phyloP scores from a whole-genome alignment of 2,329 filamentous ascomycete species.

The Pseudogymnoascus sp. region DNA sequence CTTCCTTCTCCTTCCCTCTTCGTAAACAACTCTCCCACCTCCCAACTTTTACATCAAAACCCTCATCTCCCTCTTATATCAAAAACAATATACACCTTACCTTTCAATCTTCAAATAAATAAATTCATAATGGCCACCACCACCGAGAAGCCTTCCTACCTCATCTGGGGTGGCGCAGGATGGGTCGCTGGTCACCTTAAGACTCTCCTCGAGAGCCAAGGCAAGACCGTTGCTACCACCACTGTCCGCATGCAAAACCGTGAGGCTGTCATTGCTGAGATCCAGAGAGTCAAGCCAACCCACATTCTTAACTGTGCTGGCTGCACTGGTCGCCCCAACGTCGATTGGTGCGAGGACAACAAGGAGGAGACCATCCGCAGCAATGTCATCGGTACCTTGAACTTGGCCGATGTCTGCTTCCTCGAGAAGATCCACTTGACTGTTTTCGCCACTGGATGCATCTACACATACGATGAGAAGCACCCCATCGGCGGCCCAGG shows the following conservation, averaged over 20 bases:
- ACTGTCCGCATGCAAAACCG: constrained; percentile 59
- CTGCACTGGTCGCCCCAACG: constrained; percentile 58
- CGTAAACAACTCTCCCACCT: neutral
- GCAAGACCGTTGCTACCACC: constrained; percentile 53
- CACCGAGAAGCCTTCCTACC: constrained; percentile 36
- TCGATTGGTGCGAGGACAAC: constrained; percentile 66
- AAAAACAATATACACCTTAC: neutral
- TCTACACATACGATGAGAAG: constrained; percentile 55
- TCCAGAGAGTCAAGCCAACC: constrained; percentile 53
- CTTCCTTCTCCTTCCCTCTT: neutral
- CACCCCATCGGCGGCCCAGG: constrained; percentile 53
- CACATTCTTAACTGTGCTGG: constrained; percentile 61
- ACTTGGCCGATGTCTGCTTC: constrained; percentile 54
- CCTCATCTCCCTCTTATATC: neutral
- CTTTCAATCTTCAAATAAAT: neutral
- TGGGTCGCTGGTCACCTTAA: constrained; percentile 58
- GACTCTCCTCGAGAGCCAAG: constrained; percentile 47
- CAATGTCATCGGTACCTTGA: constrained; percentile 58
- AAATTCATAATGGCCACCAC: constrained; percentile 1
- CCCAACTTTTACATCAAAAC: neutral
- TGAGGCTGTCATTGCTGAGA: constrained; percentile 46
- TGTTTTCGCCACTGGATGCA: constrained; percentile 60
- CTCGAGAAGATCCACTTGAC: constrained; percentile 53
- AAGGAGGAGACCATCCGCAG: constrained; percentile 59
- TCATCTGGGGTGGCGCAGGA: constrained; percentile 58